These are phyloP conservation scores for Leishmania guyanensis DNA, from an alignment of 208 protist genomes.

Conservation along the genomic window DNA sequence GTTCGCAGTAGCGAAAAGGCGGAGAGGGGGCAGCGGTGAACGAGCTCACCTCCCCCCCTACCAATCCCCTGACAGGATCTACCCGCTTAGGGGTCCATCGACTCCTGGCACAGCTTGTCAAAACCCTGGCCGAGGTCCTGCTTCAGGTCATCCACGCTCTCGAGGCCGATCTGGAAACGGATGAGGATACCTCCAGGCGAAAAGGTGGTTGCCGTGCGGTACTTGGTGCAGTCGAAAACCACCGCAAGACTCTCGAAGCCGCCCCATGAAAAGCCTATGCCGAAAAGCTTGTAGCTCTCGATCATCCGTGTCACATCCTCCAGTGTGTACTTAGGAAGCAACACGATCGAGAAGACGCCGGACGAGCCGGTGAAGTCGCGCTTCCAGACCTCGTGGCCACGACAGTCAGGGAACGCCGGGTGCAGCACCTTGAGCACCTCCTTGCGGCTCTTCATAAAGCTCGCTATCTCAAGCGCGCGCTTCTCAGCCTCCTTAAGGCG, in stretches of 20 bases:
- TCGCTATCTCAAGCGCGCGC: conserved; percentile 24
- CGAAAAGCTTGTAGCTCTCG: conserved; percentile 27
- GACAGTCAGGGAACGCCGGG: conserved; percentile 29
- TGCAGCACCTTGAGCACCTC: conserved; percentile 34
- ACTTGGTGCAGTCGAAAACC: conserved; percentile 32
- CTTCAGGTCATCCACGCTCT: conserved; percentile 37
- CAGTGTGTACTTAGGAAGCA: conserved; percentile 29
- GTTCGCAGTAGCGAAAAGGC: neutral
- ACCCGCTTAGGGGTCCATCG: neutral
- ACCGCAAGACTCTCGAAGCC: conserved; percentile 38
- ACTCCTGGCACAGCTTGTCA: conserved; percentile 9
- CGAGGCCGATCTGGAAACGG: conserved; percentile 34
- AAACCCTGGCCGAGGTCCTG: conserved; percentile 32
- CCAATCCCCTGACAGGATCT: neutral
- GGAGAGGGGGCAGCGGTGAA: neutral
- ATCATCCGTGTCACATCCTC: conserved; percentile 27
- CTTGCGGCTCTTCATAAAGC: conserved; percentile 20
- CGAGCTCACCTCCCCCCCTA: neutral
- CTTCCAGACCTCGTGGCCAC: conserved; percentile 37
- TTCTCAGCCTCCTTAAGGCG: conserved; percentile 33
- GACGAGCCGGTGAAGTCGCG: conserved; percentile 36
- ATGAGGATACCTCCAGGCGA: conserved; percentile 28
- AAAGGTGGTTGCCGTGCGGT: conserved; percentile 33
- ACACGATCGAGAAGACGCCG: conserved; percentile 27
- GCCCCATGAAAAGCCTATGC: conserved; percentile 37